phyloP scores from a whole-genome alignment of 2,329 filamentous ascomycete genomes.

The Phialocephala sp. region DNA sequence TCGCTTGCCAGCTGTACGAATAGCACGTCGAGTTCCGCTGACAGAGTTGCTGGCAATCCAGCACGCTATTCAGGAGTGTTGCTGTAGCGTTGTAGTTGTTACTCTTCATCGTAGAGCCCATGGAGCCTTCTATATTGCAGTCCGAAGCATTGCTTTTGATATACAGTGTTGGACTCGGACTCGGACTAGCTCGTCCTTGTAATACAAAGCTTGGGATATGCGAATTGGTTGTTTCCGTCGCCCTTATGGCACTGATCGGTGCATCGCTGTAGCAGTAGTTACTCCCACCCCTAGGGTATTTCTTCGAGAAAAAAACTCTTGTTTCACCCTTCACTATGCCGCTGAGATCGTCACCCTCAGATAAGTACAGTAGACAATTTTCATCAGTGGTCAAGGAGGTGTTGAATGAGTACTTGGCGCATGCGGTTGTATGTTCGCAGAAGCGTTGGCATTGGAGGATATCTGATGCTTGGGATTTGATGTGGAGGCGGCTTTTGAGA shows the following conservation, averaged over 20 bases:
- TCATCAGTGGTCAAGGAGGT: not conserved
- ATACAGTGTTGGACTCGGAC: not conserved
- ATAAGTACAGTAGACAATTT: not conserved
- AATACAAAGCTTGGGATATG: not conserved
- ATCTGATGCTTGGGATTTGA: not conserved
- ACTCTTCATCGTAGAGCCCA: not conserved
- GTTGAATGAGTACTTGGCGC: not conserved
- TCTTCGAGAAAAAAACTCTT: not conserved
- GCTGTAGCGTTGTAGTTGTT: not conserved
- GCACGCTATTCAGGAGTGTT: not conserved
- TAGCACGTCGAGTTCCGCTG: not conserved
- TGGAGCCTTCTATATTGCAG: constrained; percentile 4
- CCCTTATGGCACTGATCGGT: not conserved
- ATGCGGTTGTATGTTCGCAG: not conserved
- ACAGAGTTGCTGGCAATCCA: not conserved
- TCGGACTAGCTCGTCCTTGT: not conserved
- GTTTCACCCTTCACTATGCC: not conserved
- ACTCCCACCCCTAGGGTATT: not conserved
- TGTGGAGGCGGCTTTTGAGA: not conserved
- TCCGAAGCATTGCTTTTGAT: not conserved
- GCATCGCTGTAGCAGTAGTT: not conserved
- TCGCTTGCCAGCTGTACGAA: not conserved
- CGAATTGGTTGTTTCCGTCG: not conserved
- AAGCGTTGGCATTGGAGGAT: not conserved
- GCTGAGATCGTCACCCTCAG: not conserved